Percentiles rank a stretch among this genome's conserved stretches.
Evolutionary conservation across 2,329 filamentous ascomycete genomes (phyloP).

Genomic region (Aspergillus ochraceus): DNA sequence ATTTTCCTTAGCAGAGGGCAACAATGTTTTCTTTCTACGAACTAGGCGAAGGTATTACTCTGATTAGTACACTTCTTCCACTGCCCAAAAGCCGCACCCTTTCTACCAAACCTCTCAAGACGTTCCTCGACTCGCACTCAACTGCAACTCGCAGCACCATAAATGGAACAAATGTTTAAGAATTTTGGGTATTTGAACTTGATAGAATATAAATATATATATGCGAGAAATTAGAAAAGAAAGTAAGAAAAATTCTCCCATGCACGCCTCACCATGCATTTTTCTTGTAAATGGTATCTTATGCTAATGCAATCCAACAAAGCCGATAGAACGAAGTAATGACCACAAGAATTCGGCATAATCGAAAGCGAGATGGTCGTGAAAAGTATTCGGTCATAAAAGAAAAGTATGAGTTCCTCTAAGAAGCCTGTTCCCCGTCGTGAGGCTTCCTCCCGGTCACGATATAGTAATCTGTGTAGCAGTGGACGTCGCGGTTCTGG

Average conservation of each 20-base stretch:
- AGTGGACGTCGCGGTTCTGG: slow-evolving; percentile 41
- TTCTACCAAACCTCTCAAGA: not conserved
- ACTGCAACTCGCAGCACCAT: not conserved
- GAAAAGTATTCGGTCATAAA: not conserved
- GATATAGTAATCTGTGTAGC: slow-evolving; percentile 42
- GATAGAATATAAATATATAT: not conserved
- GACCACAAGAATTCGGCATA: not conserved
- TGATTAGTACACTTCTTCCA: not conserved
- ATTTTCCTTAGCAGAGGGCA: no score
- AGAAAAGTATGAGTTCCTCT: not conserved
- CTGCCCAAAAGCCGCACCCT: not conserved
- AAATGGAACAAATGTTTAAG: not conserved
- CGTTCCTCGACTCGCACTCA: no score
- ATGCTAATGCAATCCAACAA: slow-evolving; percentile 25
- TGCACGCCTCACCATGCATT: slow-evolving; percentile 26
- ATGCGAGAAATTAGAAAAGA: not conserved
- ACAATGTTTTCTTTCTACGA: no score
- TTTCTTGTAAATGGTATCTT: slow-evolving; percentile 28
- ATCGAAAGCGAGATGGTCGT: not conserved
- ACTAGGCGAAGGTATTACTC: no score
- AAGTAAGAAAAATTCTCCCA: slow-evolving; percentile 9
- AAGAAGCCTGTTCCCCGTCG: slow-evolving; percentile 17
- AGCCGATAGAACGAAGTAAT: slow-evolving; percentile 14
- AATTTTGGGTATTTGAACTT: not conserved
- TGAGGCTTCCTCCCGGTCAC: slow-evolving; percentile 39